Evolutionary conservation across 306 rosid genomes (phyloP).

Genomic region (Inga oerstediana): DNA sequence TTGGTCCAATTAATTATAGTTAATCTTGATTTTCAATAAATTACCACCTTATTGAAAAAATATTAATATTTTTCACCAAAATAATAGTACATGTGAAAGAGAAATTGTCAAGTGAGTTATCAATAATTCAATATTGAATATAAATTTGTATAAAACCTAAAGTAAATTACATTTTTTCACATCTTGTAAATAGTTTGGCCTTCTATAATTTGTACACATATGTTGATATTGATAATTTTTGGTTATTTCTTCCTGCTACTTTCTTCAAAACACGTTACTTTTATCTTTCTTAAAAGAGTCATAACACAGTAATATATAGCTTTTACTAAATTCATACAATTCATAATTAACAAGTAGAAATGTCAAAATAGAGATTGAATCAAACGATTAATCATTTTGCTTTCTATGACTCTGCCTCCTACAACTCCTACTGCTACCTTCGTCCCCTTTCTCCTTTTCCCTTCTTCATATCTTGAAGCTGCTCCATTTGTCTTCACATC

Average conservation of each 20-base stretch:
- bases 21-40: too few species aligned
- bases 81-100: too few species aligned
- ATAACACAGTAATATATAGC: not conserved
- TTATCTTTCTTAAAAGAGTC: not conserved
- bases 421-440: slow-evolving; percentile 22
- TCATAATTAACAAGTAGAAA: not conserved
- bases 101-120: too few species aligned
- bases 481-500: slow-evolving; percentile 55
- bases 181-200: too few species aligned
- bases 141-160: too few species aligned
- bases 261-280: not conserved
- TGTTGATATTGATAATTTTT: too few species aligned
- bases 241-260: not conserved
- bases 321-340: not conserved
- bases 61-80: too few species aligned
- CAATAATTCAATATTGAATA: too few species aligned
- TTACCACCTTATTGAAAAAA: too few species aligned
- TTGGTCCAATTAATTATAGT: too few species aligned
- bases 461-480: slow-evolving; percentile 41
- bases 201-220: too few species aligned
- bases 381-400: slow-evolving; percentile 30
- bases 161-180: too few species aligned
- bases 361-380: not conserved
- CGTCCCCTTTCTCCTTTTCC: slow-evolving; percentile 41
- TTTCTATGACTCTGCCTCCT: slow-evolving; percentile 39